Percentiles rank a stretch among this genome's conserved stretches.
phyloP scores from a whole-genome alignment of 306 rosid species.

The Elaeagnus macrophylla region DNA sequence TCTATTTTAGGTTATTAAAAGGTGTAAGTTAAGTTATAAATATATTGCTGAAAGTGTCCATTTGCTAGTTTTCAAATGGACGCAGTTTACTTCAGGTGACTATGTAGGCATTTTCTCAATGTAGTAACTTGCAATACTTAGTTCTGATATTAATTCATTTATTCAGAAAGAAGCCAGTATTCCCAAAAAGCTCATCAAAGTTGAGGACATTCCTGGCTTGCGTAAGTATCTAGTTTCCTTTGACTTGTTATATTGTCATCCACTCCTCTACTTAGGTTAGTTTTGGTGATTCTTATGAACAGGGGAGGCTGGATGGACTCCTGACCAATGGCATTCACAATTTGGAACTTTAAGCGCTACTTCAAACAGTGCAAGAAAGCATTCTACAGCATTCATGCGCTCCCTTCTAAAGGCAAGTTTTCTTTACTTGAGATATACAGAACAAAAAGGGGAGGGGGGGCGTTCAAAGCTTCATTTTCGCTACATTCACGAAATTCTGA shows the following conservation, averaged over 20 bases:
- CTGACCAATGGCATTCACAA: conserved; percentile 89
- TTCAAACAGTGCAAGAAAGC: conserved; percentile 52
- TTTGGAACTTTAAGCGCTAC: conserved; percentile 45
- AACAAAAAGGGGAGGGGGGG: not conserved
- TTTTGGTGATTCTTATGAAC: conserved; percentile 28
- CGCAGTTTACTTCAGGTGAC: no score
- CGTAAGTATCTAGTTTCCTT: conserved; percentile 45
- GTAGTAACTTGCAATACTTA: not conserved
- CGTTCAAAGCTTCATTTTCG: no score
- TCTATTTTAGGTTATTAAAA: no score
- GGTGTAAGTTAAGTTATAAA: no score
- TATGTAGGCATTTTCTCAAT: not conserved
- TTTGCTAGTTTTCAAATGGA: no score
- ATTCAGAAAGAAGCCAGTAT: conserved; percentile 87
- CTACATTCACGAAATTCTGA: no score
- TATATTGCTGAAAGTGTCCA: no score
- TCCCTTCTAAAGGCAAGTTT: conserved; percentile 70
- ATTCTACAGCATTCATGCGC: conserved; percentile 68
- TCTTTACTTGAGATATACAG: not conserved
- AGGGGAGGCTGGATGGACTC: conserved; percentile 97
- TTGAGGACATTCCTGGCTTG: conserved; percentile 85
- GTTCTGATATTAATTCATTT: conserved; percentile 14
- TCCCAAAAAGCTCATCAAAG: conserved; percentile 58
- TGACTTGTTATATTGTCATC: conserved; percentile 7
- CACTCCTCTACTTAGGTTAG: conserved; percentile 1